Conservation (phyloP, 768 basidiomycete genomes). For the Mycena latifolia region DNA sequence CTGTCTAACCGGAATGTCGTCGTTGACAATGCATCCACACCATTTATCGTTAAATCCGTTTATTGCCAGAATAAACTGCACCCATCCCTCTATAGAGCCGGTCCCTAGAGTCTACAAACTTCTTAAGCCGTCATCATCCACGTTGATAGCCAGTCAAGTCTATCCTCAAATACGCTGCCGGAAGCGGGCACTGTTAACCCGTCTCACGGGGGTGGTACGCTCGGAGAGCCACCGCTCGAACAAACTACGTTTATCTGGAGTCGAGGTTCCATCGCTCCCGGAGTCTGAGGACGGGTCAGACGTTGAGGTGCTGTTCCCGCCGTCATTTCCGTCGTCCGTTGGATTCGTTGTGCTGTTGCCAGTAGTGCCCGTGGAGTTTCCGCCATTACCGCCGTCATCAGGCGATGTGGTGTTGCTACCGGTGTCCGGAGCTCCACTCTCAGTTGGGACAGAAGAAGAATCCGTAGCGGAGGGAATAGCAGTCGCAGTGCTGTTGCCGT, state of each 20-base stretch:
- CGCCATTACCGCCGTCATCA: background rate
- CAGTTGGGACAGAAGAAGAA: background rate
- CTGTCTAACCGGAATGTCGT: too few relatives aligned
- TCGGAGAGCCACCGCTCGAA: conserved; percentile 11
- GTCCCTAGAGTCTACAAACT: conserved; percentile 17
- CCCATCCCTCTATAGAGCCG: conserved; percentile 25
- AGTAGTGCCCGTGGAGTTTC: background rate
- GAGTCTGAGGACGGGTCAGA: background rate
- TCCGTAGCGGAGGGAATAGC: background rate
- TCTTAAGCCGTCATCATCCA: conserved; percentile 3
- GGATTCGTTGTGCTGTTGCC: too few relatives aligned
- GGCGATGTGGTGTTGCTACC: background rate
- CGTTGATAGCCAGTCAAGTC: too few relatives aligned
- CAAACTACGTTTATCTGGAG: background rate
- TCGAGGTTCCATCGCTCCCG: background rate
- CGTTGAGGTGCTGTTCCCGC: background rate
- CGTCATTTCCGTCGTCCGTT: background rate
- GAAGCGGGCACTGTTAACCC: conserved; percentile 18
- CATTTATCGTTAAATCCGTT: background rate
- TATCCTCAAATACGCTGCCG: background rate
- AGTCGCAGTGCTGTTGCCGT: background rate
- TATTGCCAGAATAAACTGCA: conserved; percentile 26
- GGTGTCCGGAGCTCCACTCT: background rate
- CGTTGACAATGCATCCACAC: too few relatives aligned
- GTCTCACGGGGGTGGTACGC: background rate